Evolutionary conservation across 1,284 basidiomycete genomes (phyloP).

Genomic region (Cyathus olla): DNA sequence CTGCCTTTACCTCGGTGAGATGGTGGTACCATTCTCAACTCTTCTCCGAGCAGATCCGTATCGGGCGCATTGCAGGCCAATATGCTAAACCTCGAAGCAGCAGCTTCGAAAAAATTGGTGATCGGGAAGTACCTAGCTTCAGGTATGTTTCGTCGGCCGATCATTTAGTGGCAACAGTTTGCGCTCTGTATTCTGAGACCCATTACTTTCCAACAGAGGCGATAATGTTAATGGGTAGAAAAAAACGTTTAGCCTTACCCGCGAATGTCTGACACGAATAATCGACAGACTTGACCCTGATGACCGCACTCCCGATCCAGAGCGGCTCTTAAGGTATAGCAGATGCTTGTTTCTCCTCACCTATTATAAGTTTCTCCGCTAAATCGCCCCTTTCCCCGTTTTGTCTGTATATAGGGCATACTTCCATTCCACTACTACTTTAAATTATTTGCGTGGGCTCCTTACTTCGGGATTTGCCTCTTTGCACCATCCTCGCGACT

Average conservation of each 20-base stretch:
- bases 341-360: too few species aligned
- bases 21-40: background rate
- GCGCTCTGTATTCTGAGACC: background rate
- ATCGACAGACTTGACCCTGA: conserved; percentile 68
- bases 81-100: conserved; percentile 97
- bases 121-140: conserved; percentile 82
- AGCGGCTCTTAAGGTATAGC: conserved; percentile 83
- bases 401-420: conserved; percentile 75
- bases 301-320: conserved; percentile 90
- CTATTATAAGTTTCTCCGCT: too few species aligned
- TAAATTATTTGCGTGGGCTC: conserved; percentile 92
- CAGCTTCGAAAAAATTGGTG: conserved; percentile 82
- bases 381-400: background rate
- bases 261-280: too few species aligned
- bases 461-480: conserved; percentile 94
- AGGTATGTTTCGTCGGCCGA: conserved; percentile 56
- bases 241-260: too few species aligned
- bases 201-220: conserved; percentile 64
- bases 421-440: conserved; percentile 94
- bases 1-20: background rate
- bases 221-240: conserved; percentile 94
- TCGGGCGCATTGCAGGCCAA: conserved; percentile 95
- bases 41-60: conserved; percentile 69
- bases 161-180: conserved; percentile 3
- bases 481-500: conserved; percentile 90